Base-by-base conservation (phyloP, 257 asterid species). In the Lavandula angustifolia region DNA sequence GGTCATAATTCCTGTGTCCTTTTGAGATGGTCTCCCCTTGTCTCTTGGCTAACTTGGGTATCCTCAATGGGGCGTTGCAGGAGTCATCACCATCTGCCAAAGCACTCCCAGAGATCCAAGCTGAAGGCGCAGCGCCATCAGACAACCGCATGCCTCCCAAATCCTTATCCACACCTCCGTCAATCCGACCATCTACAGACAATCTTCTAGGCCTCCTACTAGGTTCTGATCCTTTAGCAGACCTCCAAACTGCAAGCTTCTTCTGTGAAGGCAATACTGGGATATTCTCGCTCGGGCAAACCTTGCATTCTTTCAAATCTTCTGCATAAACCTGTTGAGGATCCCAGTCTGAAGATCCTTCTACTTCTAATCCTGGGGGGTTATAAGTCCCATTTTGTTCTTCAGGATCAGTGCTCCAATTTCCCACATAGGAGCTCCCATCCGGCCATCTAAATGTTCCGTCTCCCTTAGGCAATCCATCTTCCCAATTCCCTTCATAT, bases 151-250 rank as follows among this genome's bases (percentile, higher is more conserved):
- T 67, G 40, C 94, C 73, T 4, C 78, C 80, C 66, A 82, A 67
- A 42, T 89, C 96, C 58, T 73, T 79, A 34, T 87, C 96, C 33
- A 74, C 67, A 13, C 77, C 72, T 2, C 80, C 79, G 5, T 91
- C 96, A 52, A 91, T 44, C 63, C 96, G 78, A 48, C 90, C 89
- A 60, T 89, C 96, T 10, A 92, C 95, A 0, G 97, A 92, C 84
- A 81, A 62, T 59, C 96, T 82, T 61, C 96, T 77, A 0, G 76
- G 82, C 71, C 85, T 77, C 10, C 47, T 59, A 17, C 72, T 68
- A 0, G 77, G 18, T 6, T 83, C 89, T 0, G 69, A 66, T 1
- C 74, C 77, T 38, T 83, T 88, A 0, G 80, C 17, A 11, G 95
- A 78, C 70, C 83, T 85, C 88, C 89, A 84, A 13, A 80, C 79